Percentiles rank a stretch among this genome's conserved stretches.
phyloP scores from a whole-genome alignment of 108 stramenopile genomes.

The Tribonema minus region DNA sequence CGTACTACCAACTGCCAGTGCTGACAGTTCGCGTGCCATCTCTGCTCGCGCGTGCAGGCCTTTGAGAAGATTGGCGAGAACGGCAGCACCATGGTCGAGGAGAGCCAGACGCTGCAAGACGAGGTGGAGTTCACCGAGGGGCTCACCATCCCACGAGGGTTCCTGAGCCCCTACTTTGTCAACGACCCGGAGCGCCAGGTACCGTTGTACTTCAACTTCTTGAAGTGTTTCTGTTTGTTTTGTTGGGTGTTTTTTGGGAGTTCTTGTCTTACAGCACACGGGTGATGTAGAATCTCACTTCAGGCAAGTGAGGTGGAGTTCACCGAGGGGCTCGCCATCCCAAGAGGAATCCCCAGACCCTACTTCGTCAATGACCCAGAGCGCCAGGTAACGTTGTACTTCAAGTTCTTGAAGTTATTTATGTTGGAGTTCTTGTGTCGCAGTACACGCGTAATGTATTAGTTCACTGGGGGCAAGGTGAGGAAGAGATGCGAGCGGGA shows the following conservation, averaged over 20 bases:
- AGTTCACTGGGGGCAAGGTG: too few relatives aligned
- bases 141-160: slow-evolving; percentile 91
- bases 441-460: too few relatives aligned
- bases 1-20: too few relatives aligned
- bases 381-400: slow-evolving; percentile 83
- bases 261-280: too few relatives aligned
- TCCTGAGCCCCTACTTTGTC: slow-evolving; percentile 92
- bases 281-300: too few relatives aligned
- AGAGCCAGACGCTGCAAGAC: slow-evolving; percentile 84
- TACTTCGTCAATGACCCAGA: slow-evolving; percentile 96
- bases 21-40: too few relatives aligned
- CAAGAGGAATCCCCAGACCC: slow-evolving; percentile 88
- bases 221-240: too few relatives aligned
- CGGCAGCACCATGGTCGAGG: slow-evolving; percentile 90
- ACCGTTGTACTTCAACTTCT: too few relatives aligned
- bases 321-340: slow-evolving; percentile 93
- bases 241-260: too few relatives aligned
- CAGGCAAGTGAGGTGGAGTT: slow-evolving; percentile 95
- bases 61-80: slow-evolving; percentile 89
- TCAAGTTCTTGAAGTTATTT: too few relatives aligned
- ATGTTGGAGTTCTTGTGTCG: too few relatives aligned
- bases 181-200: slow-evolving; percentile 94
- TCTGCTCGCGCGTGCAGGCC: slow-evolving; percentile 77
- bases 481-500: slow-evolving; percentile 94
- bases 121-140: slow-evolving; percentile 97